A percentile compares a stretch with the other conserved stretches of the same genome.
Conservation (phyloP, 352 stramenopile species). For the Phytophthora meadii region DNA sequence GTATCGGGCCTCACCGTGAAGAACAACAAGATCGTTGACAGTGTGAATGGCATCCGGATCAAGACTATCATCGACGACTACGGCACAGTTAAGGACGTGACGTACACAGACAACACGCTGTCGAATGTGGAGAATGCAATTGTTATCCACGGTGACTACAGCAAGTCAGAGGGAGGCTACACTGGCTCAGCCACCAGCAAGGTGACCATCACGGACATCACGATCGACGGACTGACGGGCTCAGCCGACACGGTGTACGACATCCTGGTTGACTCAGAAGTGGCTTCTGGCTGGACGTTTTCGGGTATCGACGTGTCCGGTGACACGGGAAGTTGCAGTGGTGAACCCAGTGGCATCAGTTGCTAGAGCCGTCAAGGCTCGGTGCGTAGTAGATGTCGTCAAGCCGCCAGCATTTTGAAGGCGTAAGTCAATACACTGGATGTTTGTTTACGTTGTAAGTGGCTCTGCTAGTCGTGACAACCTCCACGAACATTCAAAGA, state of each 20-base stretch:
- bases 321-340: slow-evolving; percentile 23
- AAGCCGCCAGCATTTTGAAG: background rate
- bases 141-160: background rate
- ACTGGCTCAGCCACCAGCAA: background rate
- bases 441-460: background rate
- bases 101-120: background rate
- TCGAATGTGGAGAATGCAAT: background rate
- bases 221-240: slow-evolving; percentile 25
- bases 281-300: slow-evolving; percentile 28
- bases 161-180: slow-evolving; percentile 4
- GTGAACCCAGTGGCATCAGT: slow-evolving; percentile 22
- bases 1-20: background rate
- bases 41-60: background rate
- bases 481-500: background rate
- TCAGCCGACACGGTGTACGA: slow-evolving; percentile 31
- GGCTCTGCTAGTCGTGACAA: background rate
- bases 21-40: background rate
- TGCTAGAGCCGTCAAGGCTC: slow-evolving; percentile 13
- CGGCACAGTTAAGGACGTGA: background rate
- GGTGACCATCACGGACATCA: background rate
- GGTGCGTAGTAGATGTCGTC: background rate
- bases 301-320: slow-evolving; percentile 26
- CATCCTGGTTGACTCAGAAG: slow-evolving; percentile 23
- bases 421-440: background rate
- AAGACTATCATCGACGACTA: slow-evolving; percentile 1